Base-by-base conservation (phyloP, 2,329 filamentous ascomycete species). In the Sporothrix globosa region DNA sequence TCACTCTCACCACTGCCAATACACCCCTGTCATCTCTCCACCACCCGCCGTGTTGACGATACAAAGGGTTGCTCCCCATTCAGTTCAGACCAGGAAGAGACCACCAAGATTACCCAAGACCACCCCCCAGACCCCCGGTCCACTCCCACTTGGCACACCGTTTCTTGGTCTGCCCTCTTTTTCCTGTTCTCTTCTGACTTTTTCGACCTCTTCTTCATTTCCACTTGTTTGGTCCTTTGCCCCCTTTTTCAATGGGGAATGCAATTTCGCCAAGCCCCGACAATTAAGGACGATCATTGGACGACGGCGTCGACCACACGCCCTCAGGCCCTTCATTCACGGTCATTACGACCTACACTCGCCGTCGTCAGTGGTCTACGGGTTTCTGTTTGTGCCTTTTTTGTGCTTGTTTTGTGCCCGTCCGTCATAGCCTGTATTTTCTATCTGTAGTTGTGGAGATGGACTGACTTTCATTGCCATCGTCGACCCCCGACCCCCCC, bases 211-310 rank as follows among this genome's bases (percentile, higher is more conserved):
- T 30, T 54, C 41, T 50, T 72, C 61, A 72, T 72, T 70, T 72
- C 68, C 71, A 68, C 70, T 68, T 71, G 67, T 71, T 56, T 72
- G 72, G 72, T 70, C 68, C 34, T 44, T 72, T 56, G 53, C 69
- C 71, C 71, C 69, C 13, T 71, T 70, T 44, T 71, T 70, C 69
- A 69, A 69, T 69, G 69, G 67, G 67, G 70, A 71, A 71, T 68
- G 73, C 68, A 76, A 76, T 76, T 72, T 76, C 74, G 73, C 73
- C 72, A 74, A 74, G 71, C 67, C 69, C 54, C 69, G 41, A 41
- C 67, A 27, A 19, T 44, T n/a, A 24, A 14, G 54, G 53, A 10
- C 27, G 46, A 66, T 66, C 63, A 52, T 52, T 52, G 10, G 61
- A 10, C 60, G 17, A 11, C 17, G 46, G 39, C 27, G 58, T 61